phyloP scores from a whole-genome alignment of 306 rosid genomes.

The Mucuna pruriens region DNA sequence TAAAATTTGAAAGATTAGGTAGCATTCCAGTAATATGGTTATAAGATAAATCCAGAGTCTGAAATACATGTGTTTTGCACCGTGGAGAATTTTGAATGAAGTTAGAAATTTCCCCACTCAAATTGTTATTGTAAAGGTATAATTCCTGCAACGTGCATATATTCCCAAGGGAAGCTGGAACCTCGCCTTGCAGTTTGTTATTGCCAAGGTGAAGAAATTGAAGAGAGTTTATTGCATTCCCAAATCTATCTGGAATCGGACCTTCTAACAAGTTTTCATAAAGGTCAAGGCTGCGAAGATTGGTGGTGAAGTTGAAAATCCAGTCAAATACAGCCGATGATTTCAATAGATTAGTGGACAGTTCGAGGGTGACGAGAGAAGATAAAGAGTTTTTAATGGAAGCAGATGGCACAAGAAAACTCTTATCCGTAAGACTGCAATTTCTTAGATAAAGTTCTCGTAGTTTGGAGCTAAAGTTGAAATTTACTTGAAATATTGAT shows the following conservation, averaged over 20 bases:
- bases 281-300: not conserved
- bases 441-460: not conserved
- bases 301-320: not conserved
- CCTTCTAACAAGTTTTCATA: not conserved
- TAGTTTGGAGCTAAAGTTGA: not conserved
- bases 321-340: not conserved
- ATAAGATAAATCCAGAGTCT: not conserved
- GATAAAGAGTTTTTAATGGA: not conserved
- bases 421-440: not conserved
- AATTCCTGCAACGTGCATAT: slow-evolving; percentile 6
- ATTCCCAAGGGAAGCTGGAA: slow-evolving; percentile 6
- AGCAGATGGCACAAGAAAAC: not conserved
- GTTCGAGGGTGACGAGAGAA: slow-evolving; percentile 29
- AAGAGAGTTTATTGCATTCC: slow-evolving; percentile 16
- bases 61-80: not conserved
- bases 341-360: not conserved
- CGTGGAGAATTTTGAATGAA: not conserved
- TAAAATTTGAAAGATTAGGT: not conserved
- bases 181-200: slow-evolving; percentile 11
- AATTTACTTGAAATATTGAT: not conserved
- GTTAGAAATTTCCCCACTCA: slow-evolving; percentile 1
- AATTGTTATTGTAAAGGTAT: accelerated
- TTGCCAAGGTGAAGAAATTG: accelerated
- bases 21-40: slow-evolving; percentile 2
- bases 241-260: slow-evolving; percentile 19